These are phyloP conservation scores for Penicillium arizonense DNA, from an alignment of 495 filamentous ascomycete species.

Conservation along the genomic window DNA sequence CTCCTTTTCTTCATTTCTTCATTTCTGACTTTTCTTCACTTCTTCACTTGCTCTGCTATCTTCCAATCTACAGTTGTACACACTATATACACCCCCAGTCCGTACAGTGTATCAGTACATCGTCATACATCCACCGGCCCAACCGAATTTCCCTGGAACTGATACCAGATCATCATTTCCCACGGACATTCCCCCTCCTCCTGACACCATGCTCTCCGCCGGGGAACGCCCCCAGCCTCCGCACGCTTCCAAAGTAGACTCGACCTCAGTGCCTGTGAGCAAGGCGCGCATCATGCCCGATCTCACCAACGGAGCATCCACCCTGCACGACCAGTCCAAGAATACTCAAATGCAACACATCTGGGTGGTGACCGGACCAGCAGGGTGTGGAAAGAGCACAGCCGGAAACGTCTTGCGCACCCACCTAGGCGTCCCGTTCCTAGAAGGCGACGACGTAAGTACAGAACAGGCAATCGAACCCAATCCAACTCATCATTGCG, in stretches of 20 bases:
- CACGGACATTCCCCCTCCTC: conserved; percentile 2
- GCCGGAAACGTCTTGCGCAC: conserved; percentile 77
- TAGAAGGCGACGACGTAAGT: conserved; percentile 95
- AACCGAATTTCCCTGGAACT: conserved; percentile 10
- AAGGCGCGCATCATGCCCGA: conserved; percentile 22
- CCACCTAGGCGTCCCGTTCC: conserved; percentile 71
- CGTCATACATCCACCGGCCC: conserved; percentile 17
- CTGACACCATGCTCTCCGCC: conserved; percentile 45
- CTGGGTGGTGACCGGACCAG: conserved; percentile 96
- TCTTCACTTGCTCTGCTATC: background rate
- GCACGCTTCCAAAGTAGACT: conserved; percentile 22
- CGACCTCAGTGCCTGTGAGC: conserved; percentile 19
- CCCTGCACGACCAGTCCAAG: conserved; percentile 15
- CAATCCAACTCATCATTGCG: background rate
- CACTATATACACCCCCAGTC: background rate
- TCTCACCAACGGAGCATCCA: conserved; percentile 16
- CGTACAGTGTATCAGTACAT: conserved; percentile 14
- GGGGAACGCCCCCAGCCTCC: conserved; percentile 37
- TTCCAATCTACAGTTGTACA: background rate
- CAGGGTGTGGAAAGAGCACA: conserved; percentile 95
- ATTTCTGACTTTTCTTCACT: conserved; percentile 1
- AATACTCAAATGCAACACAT: conserved; percentile 66
- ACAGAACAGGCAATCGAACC: background rate
- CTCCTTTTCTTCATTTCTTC: conserved; percentile 7
- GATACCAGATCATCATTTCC: background rate